phyloP scores from a whole-genome alignment of 169 alveolate genomes.

The Babesia ovis region DNA sequence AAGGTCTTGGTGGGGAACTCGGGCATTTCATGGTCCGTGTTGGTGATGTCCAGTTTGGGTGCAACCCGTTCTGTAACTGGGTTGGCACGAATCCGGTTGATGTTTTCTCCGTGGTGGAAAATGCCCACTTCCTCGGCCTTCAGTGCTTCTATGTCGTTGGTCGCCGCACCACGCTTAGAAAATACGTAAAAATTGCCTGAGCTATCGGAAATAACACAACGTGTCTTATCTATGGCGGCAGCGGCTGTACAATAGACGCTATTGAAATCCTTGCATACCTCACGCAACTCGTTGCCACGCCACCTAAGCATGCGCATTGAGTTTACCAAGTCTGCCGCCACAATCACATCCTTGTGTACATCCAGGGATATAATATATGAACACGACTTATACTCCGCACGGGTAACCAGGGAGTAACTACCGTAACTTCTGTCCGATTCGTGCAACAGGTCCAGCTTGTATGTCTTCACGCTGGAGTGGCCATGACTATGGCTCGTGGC shows the following conservation, averaged over 20 bases:
- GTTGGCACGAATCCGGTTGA: constrained; percentile 31
- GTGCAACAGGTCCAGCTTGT: constrained; percentile 38
- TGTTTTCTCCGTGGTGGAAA: constrained; percentile 63
- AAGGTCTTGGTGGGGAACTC: not conserved
- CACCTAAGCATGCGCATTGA: constrained; percentile 51
- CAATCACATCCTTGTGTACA: constrained; percentile 35
- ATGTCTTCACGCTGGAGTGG: not conserved
- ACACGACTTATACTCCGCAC: constrained; percentile 49
- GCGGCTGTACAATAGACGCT: constrained; percentile 54
- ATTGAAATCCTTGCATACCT: constrained; percentile 60
- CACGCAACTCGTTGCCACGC: constrained; percentile 35
- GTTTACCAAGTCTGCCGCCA: constrained; percentile 58
- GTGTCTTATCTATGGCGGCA: constrained; percentile 50
- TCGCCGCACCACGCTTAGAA: constrained; percentile 8
- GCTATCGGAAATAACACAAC: constrained; percentile 50
- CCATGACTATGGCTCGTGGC: constrained; percentile 4
- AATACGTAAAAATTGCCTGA: constrained; percentile 54
- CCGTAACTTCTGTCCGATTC: constrained; percentile 19
- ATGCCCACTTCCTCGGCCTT: constrained; percentile 39
- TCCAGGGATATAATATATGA: constrained; percentile 58
- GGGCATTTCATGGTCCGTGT: constrained; percentile 19
- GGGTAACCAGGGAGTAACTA: constrained; percentile 7
- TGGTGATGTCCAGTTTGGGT: not conserved
- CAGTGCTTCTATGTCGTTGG: constrained; percentile 48
- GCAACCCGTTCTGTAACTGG: not conserved